phyloP scores from a whole-genome alignment of 2,329 filamentous ascomycete genomes.

The Malbranchea cinnamomea region DNA sequence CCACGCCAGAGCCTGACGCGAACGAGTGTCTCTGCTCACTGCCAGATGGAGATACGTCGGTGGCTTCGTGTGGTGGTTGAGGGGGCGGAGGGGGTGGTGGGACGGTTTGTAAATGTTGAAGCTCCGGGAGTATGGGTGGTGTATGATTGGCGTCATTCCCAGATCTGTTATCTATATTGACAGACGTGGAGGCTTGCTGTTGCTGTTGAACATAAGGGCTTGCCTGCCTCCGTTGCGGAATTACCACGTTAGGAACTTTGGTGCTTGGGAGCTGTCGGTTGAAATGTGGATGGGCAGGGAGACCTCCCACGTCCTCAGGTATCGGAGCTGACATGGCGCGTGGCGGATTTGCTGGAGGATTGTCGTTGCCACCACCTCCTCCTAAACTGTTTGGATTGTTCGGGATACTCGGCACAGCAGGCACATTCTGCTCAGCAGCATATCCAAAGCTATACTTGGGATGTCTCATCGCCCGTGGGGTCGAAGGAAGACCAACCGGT shows the following conservation, averaged over 20 bases:
- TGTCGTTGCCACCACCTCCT: constrained; percentile 6
- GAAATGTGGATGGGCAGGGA: constrained; percentile 27
- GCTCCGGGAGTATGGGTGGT: constrained; percentile 42
- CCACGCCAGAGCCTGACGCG: constrained; percentile 24
- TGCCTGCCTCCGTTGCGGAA: too few species aligned
- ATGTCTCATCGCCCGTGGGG: constrained; percentile 79
- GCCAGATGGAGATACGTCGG: too few species aligned
- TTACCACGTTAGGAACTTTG: constrained; percentile 14
- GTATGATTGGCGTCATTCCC: constrained; percentile 6
- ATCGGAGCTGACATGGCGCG: constrained; percentile 27
- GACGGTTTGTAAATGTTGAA: constrained; percentile 44
- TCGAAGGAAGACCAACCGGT: constrained; percentile 70
- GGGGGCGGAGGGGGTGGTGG: constrained; percentile 35
- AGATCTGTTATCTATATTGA: constrained; percentile 4
- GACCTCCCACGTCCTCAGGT: constrained; percentile 16
- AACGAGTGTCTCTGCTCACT: too few species aligned
- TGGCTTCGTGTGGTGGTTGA: constrained; percentile 8
- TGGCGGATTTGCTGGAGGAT: constrained; percentile 15
- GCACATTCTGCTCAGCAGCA: constrained; percentile 33
- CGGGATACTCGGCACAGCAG: constrained; percentile 42
- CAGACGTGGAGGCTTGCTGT: constrained; percentile 6
- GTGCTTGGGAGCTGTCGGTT: constrained; percentile 27
- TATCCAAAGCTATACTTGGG: constrained; percentile 43
- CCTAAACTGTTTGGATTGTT: constrained; percentile 19
- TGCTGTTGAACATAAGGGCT: too few species aligned